Conservation (phyloP, 176 grass and related monocot genomes). For the Triticum timopheevii region DNA sequence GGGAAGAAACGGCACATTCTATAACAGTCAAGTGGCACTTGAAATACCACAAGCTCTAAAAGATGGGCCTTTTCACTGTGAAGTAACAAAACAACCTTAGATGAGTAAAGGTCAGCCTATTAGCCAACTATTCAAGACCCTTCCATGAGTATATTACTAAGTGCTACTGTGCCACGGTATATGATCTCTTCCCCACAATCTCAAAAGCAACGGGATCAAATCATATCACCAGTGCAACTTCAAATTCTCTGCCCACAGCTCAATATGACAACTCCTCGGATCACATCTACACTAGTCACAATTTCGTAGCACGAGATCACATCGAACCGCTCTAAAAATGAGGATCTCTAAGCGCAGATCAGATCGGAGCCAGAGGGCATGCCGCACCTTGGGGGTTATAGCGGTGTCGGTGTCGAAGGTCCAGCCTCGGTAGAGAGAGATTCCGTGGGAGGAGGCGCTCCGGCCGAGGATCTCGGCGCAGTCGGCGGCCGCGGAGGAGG, state of each 20-base stretch:
- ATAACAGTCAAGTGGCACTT: not conserved
- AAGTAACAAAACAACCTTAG: not conserved
- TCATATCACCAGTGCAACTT: not conserved
- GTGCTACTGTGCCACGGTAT: not conserved
- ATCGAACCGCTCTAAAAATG: not conserved
- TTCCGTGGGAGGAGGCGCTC: slow-evolving; percentile 62
- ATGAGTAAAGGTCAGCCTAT: not conserved
- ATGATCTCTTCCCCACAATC: not conserved
- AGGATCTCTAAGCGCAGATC: slow-evolving; percentile 1
- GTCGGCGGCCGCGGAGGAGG: slow-evolving; percentile 57
- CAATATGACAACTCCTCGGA: not conserved
- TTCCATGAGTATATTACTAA: not conserved
- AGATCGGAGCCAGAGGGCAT: slow-evolving; percentile 5
- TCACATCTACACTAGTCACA: not conserved
- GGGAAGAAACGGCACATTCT: not conserved
- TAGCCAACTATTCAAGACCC: not conserved
- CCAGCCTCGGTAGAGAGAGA: slow-evolving; percentile 88
- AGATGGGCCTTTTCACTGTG: not conserved
- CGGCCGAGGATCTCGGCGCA: slow-evolving; percentile 88
- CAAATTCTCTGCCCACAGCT: not conserved
- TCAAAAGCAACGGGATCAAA: not conserved
- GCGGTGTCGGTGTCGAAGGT: slow-evolving; percentile 65
- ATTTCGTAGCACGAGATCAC: slow-evolving; percentile 20
- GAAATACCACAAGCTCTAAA: not conserved
- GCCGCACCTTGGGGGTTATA: slow-evolving; percentile 63